These are phyloP conservation scores for Phytopythium montanum DNA, from an alignment of 352 stramenopile species.

Conservation along the genomic window DNA sequence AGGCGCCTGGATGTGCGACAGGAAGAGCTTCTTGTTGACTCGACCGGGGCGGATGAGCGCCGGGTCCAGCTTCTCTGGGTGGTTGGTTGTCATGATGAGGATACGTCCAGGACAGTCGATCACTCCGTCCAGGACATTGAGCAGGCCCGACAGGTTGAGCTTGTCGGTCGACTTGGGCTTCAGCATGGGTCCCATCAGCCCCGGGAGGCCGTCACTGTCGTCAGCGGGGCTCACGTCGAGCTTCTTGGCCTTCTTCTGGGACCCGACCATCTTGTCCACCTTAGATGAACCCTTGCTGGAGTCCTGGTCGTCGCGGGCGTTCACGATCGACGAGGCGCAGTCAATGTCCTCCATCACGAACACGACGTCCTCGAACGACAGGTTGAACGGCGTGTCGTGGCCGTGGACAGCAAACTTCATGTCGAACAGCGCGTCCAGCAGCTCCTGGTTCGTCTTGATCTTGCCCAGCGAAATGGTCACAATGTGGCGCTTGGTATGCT, in stretches of 20 bases:
- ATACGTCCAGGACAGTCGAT: slow-evolving; percentile 88
- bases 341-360: slow-evolving; percentile 92
- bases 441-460: slow-evolving; percentile 80
- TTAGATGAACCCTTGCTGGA: no score
- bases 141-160: slow-evolving; percentile 77
- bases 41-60: slow-evolving; percentile 88
- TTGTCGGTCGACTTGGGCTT: slow-evolving; percentile 24
- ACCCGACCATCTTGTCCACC: slow-evolving; percentile 27
- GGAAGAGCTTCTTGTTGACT: slow-evolving; percentile 85
- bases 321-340: slow-evolving; percentile 71
- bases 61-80: slow-evolving; percentile 90
- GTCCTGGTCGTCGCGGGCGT: background rate
- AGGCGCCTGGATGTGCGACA: slow-evolving; percentile 43
- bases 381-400: slow-evolving; percentile 56
- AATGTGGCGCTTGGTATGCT: slow-evolving; percentile 74
- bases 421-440: slow-evolving; percentile 83
- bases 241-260: background rate
- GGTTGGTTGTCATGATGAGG: slow-evolving; percentile 94
- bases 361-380: slow-evolving; percentile 83
- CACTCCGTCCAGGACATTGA: slow-evolving; percentile 91
- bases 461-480: slow-evolving; percentile 70
- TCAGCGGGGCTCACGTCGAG: background rate
- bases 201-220: no score
- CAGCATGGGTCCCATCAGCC: no score
- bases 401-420: slow-evolving; percentile 56